phyloP scores from a whole-genome alignment of 306 rosid genomes.

The Sesbania bispinosa region DNA sequence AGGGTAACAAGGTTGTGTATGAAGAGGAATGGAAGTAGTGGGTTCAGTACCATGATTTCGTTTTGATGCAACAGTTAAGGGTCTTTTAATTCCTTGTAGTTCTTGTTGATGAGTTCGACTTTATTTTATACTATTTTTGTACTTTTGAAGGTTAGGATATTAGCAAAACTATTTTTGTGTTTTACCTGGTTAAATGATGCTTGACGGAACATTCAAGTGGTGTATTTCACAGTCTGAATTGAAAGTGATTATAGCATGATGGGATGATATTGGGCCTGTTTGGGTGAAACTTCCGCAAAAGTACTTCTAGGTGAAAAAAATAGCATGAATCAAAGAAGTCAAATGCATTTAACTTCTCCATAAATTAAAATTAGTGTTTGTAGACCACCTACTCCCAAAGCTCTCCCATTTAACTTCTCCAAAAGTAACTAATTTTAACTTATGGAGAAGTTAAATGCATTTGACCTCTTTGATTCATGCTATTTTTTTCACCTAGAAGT shows the following conservation, averaged over 20 bases:
- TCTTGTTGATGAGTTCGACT: constrained; percentile 8
- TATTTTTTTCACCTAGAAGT: no score
- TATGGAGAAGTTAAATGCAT: no score
- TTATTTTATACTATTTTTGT: not conserved
- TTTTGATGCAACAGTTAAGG: not conserved
- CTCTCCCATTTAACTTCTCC: no score
- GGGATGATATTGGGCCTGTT: no score
- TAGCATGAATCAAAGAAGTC: no score
- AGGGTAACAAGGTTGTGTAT: not conserved
- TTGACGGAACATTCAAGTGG: not conserved
- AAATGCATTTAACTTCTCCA: no score
- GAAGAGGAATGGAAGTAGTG: not conserved
- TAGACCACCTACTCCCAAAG: no score
- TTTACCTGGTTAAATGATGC: constrained; percentile 12
- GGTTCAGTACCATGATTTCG: constrained; percentile 16
- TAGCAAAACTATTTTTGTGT: not conserved
- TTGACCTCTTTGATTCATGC: no score
- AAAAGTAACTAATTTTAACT: no score
- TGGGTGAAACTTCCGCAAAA: no score
- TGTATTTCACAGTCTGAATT: constrained; percentile 1
- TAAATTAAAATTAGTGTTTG: no score
- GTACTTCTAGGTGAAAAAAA: no score
- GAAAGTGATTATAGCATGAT: not conserved
- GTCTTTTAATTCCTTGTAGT: constrained; percentile 7
- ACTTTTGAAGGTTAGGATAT: not conserved